A percentile compares a stretch with the other conserved stretches of the same genome.
phyloP scores from a whole-genome alignment of 2,329 filamentous ascomycete genomes.

The Trichoderma citrinoviride region DNA sequence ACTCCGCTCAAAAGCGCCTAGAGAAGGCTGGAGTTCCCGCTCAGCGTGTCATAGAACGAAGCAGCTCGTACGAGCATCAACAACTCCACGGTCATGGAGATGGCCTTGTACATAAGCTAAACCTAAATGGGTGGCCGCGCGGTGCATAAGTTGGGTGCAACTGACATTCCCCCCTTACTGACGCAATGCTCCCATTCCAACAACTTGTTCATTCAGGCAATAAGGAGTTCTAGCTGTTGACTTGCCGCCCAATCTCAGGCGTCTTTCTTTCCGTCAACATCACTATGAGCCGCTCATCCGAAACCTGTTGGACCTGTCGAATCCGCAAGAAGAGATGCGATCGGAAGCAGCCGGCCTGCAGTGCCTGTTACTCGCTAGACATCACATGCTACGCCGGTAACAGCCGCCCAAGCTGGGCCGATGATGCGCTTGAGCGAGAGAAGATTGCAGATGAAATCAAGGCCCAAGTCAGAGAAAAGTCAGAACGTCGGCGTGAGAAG shows the following conservation, averaged over 20 bases:
- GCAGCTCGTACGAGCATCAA: too few species aligned
- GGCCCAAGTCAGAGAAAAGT: conserved; percentile 28
- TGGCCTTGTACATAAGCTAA: background rate
- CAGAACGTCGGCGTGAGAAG: conserved; percentile 35
- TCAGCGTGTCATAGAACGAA: too few species aligned
- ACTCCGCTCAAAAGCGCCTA: background rate
- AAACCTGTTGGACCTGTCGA: conserved; percentile 50
- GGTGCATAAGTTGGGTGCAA: background rate
- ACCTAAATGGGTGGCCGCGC: conserved; percentile 9
- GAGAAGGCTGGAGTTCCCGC: background rate
- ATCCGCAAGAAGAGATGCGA: conserved; percentile 56
- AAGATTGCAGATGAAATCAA: conserved; percentile 29
- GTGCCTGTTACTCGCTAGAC: conserved; percentile 43
- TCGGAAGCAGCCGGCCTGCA: conserved; percentile 44
- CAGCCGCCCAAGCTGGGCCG: conserved; percentile 49
- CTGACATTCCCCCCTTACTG: background rate
- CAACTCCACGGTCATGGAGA: too few species aligned
- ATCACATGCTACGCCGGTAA: conserved; percentile 49
- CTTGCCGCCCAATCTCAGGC: background rate
- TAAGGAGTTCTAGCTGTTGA: background rate
- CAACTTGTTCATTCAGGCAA: background rate
- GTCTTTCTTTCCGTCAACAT: too few species aligned
- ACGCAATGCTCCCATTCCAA: background rate
- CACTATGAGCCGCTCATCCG: background rate
- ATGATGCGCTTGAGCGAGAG: conserved; percentile 31